A percentile compares a stretch with the other conserved stretches of the same genome.
Evolutionary conservation across 768 basidiomycete species (phyloP).

Genomic region (Podaxis sp.): DNA sequence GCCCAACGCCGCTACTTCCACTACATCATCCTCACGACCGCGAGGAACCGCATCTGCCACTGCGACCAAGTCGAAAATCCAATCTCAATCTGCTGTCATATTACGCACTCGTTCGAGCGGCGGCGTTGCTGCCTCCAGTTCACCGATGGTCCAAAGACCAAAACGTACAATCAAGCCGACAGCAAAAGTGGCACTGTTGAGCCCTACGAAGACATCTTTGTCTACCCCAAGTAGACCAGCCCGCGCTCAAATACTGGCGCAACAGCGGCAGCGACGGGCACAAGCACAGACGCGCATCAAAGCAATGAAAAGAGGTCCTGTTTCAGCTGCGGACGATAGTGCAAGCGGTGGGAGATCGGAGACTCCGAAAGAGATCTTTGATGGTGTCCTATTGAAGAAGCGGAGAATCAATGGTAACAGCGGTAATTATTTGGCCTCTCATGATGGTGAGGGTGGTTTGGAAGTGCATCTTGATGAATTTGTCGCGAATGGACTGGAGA

Average conservation of each 20-base stretch:
- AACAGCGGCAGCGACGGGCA: background rate
- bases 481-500: conserved; percentile 9
- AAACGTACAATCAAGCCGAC: conserved; percentile 11
- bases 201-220: background rate
- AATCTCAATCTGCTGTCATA: background rate
- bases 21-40: background rate
- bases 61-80: background rate
- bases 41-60: background rate
- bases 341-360: background rate
- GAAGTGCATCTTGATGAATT: conserved; percentile 9
- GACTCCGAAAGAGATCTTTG: conserved; percentile 7
- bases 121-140: background rate
- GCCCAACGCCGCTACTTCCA: background rate
- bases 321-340: background rate
- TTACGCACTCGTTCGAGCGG: background rate
- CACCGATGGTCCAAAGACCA: background rate
- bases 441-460: background rate
- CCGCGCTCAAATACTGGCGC: background rate
- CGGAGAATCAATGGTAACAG: background rate
- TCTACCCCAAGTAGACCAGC: conserved; percentile 4
- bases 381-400: conserved; percentile 11
- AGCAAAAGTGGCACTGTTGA: background rate
- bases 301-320: background rate
- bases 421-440: too few species aligned
- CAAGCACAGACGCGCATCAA: background rate